Evolutionary conservation across 83 land plant species (phyloP), one percentile per base, ranked within the genome.

Genomic region (Thuja plicata): DNA sequence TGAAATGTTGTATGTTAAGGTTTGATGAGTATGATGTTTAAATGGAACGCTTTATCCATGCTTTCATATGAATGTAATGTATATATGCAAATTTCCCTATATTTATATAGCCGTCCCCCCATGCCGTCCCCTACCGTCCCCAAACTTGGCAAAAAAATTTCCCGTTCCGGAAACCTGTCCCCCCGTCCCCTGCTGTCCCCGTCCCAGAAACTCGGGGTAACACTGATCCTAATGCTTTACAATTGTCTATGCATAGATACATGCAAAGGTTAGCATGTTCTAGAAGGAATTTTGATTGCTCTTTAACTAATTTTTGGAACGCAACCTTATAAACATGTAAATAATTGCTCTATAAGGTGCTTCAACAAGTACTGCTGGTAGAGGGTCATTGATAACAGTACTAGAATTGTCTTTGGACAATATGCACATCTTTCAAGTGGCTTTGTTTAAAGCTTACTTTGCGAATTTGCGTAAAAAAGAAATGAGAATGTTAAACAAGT

Each of bases 281-380:
- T 93, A 32, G 97, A 95, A 60, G 95, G 89, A 38, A 96, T 91
- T 87, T 94, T 95, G 74, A 96, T 96, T 35, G 93, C 93, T 91
- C 92, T 95, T 52, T 95, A 96, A 87, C 94, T 93, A 88, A 92
- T 66, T 10, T 82, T 46, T 55, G 97, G 93, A 50, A 89, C 66
- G 12, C 95, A 96, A 54, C 89, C 88, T n/a, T 92, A 90, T 9
- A 94, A 87, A 83, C 94, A 95, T 46, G 13, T 55, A 46, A 93
- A 89, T 30, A 97, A 83, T 46, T 96, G 94, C 74, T 86, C 89
- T 55, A 97, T 88, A 87, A 2, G 96, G 92, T 87, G 43, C 92
- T 82, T 94, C 96, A 86, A 89, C 89, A 73, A 96, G 90, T 62
- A 90, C 91, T 89, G 87, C 66, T 90, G 91, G 91, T 55, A 91